phyloP scores from a whole-genome alignment of 2,329 filamentous ascomycete species.

The Trichoderma citrinoviride region DNA sequence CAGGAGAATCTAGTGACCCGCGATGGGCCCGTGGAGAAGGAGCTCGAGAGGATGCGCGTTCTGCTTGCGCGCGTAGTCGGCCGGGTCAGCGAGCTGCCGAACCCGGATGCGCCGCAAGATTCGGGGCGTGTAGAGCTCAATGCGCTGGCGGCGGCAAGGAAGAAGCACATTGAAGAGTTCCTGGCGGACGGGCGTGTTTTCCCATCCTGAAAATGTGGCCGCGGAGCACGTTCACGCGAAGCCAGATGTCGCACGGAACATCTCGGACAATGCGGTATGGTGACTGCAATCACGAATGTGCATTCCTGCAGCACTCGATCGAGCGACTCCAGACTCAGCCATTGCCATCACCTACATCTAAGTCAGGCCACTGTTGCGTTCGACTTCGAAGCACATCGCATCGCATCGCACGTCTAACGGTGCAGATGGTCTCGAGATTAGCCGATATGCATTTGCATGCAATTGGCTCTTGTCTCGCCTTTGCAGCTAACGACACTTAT shows the following conservation, averaged over 20 bases:
- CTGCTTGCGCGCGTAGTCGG: slow-evolving; percentile 59
- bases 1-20: slow-evolving; percentile 67
- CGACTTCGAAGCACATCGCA: background rate
- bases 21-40: slow-evolving; percentile 62
- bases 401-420: background rate
- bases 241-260: background rate
- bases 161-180: slow-evolving; percentile 43
- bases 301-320: no score
- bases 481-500: background rate
- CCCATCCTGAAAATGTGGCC: slow-evolving; percentile 20
- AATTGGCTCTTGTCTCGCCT: background rate
- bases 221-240: no score
- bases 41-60: slow-evolving; percentile 65
- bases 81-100: slow-evolving; percentile 45
- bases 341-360: background rate
- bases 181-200: slow-evolving; percentile 33
- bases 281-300: background rate
- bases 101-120: slow-evolving; percentile 22
- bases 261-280: background rate
- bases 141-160: slow-evolving; percentile 41
- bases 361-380: background rate
- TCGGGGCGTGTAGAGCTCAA: slow-evolving; percentile 30
- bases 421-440: background rate
- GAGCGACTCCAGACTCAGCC: background rate
- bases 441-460: background rate